Percentiles rank a stretch among this genome's conserved stretches.
Evolutionary conservation across 2,329 filamentous ascomycete genomes (phyloP).

Genomic region (Aspergillus sp.): DNA sequence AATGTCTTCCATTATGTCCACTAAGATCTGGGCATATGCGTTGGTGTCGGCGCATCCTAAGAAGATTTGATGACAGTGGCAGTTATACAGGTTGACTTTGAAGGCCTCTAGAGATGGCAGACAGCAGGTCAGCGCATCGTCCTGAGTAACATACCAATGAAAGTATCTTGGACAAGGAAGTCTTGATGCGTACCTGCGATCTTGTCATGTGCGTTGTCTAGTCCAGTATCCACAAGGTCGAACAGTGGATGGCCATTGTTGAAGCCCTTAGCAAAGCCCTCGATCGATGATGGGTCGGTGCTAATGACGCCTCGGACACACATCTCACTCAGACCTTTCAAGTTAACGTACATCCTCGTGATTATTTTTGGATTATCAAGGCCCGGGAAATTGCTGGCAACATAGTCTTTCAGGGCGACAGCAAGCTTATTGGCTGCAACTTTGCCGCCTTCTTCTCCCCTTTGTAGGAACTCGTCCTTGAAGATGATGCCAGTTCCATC

Average conservation of each 20-base stretch:
- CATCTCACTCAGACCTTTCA: constrained; percentile 52
- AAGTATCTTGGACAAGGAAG: constrained; percentile 8
- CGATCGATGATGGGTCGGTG: constrained; percentile 44
- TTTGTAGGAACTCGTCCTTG: constrained; percentile 51
- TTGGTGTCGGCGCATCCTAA: constrained; percentile 61
- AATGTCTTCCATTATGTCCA: constrained; percentile 50
- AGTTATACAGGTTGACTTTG: constrained; percentile 57
- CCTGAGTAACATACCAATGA: constrained; percentile 7
- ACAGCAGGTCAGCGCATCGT: constrained; percentile 25
- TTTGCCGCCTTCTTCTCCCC: constrained; percentile 55
- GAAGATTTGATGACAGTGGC: constrained; percentile 62
- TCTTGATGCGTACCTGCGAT: constrained; percentile 42
- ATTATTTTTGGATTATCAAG: constrained; percentile 52
- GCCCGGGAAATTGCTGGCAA: constrained; percentile 43
- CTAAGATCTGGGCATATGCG: constrained; percentile 55
- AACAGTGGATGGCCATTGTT: constrained; percentile 54
- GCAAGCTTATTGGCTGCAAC: constrained; percentile 55
- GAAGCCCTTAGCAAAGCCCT: constrained; percentile 59
- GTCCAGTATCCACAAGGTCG: constrained; percentile 51
- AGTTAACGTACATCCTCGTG: constrained; percentile 56
- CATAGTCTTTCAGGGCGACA: constrained; percentile 45
- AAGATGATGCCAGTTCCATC: constrained; percentile 61
- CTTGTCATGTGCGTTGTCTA: constrained; percentile 51
- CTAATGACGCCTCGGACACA: constrained; percentile 51
- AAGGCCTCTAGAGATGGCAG: constrained; percentile 50